Conservation (phyloP, 768 basidiomycete species). For the Lactifluus rugatus region DNA sequence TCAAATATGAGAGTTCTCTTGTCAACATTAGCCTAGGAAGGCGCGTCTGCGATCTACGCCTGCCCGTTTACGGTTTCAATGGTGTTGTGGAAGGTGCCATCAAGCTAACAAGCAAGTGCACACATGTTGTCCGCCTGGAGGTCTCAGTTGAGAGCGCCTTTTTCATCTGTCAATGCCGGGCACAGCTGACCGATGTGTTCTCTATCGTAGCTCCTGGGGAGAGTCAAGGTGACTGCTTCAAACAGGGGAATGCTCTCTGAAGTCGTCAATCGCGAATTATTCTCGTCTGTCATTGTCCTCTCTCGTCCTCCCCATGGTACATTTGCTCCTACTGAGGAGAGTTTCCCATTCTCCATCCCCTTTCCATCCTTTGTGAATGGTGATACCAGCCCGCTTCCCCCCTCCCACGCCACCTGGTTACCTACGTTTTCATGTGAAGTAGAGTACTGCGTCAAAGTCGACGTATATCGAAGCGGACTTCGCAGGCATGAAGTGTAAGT, state of each 20-base stretch:
- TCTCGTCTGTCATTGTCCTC: constrained; percentile 1
- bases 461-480: constrained; percentile 33
- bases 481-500: constrained; percentile 34
- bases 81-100: constrained; percentile 34
- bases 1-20: constrained; percentile 31
- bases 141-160: constrained; percentile 27
- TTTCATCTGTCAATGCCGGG: neutral
- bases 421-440: constrained; percentile 27
- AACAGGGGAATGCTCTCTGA: constrained; percentile 23
- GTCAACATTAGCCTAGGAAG: constrained; percentile 34
- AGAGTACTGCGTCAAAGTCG: constrained; percentile 30
- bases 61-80: constrained; percentile 36
- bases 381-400: constrained; percentile 28
- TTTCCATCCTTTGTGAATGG: constrained; percentile 31
- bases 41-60: constrained; percentile 30
- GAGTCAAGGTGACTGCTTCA: constrained; percentile 27
- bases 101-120: constrained; percentile 27
- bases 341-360: constrained; percentile 29
- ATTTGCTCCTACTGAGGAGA: constrained; percentile 11
- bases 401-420: constrained; percentile 29
- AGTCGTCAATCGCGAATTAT: constrained; percentile 3
- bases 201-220: constrained; percentile 30
- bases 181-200: constrained; percentile 1
- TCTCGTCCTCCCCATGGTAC: constrained; percentile 2
- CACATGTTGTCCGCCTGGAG: constrained; percentile 31